A percentile compares a stretch with the other conserved stretches of the same genome.
phyloP scores from a whole-genome alignment of 192 early-diverging fungal species.

The Mortierella alpina region DNA sequence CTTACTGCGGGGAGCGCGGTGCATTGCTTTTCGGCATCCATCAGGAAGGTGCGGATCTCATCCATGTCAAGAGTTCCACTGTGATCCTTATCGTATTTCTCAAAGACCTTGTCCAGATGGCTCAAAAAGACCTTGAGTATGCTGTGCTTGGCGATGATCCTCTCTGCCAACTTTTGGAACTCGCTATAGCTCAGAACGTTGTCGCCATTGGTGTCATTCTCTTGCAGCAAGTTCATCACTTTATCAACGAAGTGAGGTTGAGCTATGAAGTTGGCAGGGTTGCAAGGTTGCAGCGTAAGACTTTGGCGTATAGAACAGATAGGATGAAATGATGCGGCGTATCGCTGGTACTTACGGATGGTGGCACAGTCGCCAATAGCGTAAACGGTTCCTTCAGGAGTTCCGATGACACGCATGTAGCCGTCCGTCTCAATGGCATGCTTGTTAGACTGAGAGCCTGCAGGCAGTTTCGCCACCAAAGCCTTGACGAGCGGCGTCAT shows the following conservation, averaged over 20 bases:
- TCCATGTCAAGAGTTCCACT: slow-evolving; percentile 62
- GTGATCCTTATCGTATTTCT: slow-evolving; percentile 61
- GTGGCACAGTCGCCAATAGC: slow-evolving; percentile 82
- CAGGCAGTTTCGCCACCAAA: slow-evolving; percentile 58
- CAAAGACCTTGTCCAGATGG: slow-evolving; percentile 58
- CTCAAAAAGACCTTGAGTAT: slow-evolving; percentile 65
- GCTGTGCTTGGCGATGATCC: slow-evolving; percentile 59
- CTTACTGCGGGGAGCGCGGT: slow-evolving; percentile 65
- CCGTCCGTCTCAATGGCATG: slow-evolving; percentile 71
- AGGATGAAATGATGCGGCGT: neutral
- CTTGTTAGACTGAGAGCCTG: slow-evolving; percentile 61
- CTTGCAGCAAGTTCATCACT: slow-evolving; percentile 59
- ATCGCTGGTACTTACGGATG: slow-evolving; percentile 47
- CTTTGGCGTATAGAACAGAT: neutral
- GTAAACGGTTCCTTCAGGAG: slow-evolving; percentile 64
- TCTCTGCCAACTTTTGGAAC: slow-evolving; percentile 56
- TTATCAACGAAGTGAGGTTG: slow-evolving; percentile 66
- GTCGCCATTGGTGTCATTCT: slow-evolving; percentile 62
- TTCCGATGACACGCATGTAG: slow-evolving; percentile 67
- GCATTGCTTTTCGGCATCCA: slow-evolving; percentile 63
- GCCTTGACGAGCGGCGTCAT: slow-evolving; percentile 68
- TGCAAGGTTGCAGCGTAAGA: neutral
- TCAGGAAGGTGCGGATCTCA: slow-evolving; percentile 60
- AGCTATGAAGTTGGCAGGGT: slow-evolving; percentile 29
- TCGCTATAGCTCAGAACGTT: slow-evolving; percentile 61